phyloP scores from a whole-genome alignment of 805 yeast genomes.

The Debaryomyces tyrocola region DNA sequence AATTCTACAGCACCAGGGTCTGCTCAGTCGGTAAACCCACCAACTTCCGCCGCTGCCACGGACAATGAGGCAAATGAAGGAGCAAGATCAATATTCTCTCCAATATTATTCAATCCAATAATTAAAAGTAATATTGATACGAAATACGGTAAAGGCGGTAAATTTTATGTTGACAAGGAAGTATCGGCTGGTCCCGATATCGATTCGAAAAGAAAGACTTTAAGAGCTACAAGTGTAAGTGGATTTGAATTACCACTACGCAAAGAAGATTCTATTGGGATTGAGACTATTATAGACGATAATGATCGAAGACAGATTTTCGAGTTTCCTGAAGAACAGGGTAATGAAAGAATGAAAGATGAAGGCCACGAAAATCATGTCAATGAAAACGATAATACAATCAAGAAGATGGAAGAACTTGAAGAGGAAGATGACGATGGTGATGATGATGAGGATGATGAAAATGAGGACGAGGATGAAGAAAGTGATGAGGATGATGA shows the following conservation, averaged over 20 bases:
- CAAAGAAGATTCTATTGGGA: not conserved
- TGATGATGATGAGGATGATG: conserved; percentile 6
- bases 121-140: conserved; percentile 76
- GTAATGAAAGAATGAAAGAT: not conserved
- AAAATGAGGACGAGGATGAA: conserved; percentile 16
- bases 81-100: conserved; percentile 71
- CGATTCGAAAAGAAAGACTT: conserved; percentile 16
- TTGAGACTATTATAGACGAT: not conserved
- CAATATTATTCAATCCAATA: conserved; percentile 77
- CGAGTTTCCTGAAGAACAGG: not conserved
- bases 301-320: not conserved
- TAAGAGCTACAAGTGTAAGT: conserved; percentile 38
- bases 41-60: not conserved
- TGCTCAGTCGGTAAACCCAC: conserved; percentile 11
- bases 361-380: not conserved
- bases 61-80: not conserved
- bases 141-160: conserved; percentile 88
- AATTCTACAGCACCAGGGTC: conserved; percentile 5
- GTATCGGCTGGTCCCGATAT: conserved; percentile 18
- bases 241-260: conserved; percentile 18
- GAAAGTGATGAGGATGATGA: conserved; percentile 43
- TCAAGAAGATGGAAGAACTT: conserved; percentile 1
- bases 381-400: not conserved
- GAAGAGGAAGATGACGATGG: conserved; percentile 10
- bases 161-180: conserved; percentile 63